Evolutionary conservation across 75 land plant species (phyloP).

Genomic region (Sequoiadendron giganteum): DNA sequence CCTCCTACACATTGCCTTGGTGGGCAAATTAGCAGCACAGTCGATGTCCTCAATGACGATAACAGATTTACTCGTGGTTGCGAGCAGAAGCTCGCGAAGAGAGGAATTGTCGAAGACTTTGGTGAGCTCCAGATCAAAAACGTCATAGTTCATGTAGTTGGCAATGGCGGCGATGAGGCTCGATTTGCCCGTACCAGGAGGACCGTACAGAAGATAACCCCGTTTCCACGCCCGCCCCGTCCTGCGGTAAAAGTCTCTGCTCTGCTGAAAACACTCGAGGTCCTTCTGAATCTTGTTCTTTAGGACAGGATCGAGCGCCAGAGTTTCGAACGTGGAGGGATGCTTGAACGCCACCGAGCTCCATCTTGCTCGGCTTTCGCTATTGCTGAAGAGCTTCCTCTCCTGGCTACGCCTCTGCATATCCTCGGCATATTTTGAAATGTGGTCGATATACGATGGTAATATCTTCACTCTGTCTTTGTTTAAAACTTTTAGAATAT

Average conservation of each 20-base stretch:
- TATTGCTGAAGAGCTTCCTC: conserved; percentile 23
- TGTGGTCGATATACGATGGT: conserved; percentile 26
- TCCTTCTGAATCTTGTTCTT: conserved; percentile 17
- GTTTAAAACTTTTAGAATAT: conserved; percentile 18
- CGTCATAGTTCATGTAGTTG: conserved; percentile 25
- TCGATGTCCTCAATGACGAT: conserved; percentile 84
- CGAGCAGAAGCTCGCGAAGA: conserved; percentile 17
- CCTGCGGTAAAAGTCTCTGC: conserved; percentile 16
- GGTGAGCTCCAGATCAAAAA: conserved; percentile 35
- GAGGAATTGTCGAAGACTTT: conserved; percentile 21
- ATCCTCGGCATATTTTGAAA: conserved; percentile 8
- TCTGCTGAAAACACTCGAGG: conserved; percentile 12
- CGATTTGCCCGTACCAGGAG: conserved; percentile 42
- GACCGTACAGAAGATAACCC: conserved; percentile 37
- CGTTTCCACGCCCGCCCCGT: conserved; percentile 30
- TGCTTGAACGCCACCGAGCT: conserved; percentile 27
- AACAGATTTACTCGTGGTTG: conserved; percentile 30
- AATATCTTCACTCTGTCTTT: conserved; percentile 20
- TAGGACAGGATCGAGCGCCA: conserved; percentile 23
- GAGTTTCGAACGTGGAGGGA: conserved; percentile 27
- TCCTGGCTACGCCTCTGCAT: conserved; percentile 1
- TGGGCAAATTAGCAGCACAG: conserved; percentile 45
- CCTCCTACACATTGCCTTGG: conserved; percentile 9
- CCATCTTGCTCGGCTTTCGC: conserved; percentile 10
- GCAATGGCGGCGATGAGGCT: conserved; percentile 37